phyloP scores from a whole-genome alignment of 2,329 filamentous ascomycete species.

The Paecilomyces dactylethromorphus region DNA sequence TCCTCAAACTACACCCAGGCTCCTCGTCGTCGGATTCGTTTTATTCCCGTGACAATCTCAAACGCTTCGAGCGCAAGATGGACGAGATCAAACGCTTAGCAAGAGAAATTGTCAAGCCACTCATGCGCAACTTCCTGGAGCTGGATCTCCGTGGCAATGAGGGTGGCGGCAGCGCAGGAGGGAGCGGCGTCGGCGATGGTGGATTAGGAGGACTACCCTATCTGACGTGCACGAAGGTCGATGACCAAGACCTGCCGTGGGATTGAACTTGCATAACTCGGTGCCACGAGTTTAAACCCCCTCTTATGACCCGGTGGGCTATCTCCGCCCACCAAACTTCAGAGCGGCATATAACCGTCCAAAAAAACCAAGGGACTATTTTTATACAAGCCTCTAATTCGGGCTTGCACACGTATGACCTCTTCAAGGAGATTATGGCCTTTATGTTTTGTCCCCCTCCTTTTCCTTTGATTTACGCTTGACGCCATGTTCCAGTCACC shows the following conservation, averaged over 20 bases:
- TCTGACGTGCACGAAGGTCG: constrained; percentile 58
- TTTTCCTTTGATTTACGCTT: background rate
- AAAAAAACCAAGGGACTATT: background rate
- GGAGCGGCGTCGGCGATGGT: constrained; percentile 25
- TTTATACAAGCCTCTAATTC: background rate
- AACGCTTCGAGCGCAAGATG: constrained; percentile 76
- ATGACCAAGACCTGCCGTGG: constrained; percentile 59
- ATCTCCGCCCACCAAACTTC: background rate
- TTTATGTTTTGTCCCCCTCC: background rate
- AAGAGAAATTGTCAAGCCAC: constrained; percentile 70
- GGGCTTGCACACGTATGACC: background rate
- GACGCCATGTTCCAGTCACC: background rate
- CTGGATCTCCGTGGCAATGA: constrained; percentile 55
- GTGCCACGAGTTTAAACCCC: background rate
- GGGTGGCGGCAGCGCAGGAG: constrained; percentile 8
- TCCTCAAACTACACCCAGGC: constrained; percentile 69
- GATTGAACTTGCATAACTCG: constrained; percentile 22
- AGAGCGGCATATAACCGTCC: background rate
- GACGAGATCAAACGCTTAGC: constrained; percentile 85
- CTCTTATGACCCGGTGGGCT: background rate
- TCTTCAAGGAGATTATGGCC: background rate
- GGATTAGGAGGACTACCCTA: constrained; percentile 49
- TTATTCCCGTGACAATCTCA: constrained; percentile 80
- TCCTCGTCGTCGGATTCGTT: constrained; percentile 48
- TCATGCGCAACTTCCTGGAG: constrained; percentile 81